Evolutionary conservation across 2,329 filamentous ascomycete species (phyloP).

Genomic region (Botrytis medusae): DNA sequence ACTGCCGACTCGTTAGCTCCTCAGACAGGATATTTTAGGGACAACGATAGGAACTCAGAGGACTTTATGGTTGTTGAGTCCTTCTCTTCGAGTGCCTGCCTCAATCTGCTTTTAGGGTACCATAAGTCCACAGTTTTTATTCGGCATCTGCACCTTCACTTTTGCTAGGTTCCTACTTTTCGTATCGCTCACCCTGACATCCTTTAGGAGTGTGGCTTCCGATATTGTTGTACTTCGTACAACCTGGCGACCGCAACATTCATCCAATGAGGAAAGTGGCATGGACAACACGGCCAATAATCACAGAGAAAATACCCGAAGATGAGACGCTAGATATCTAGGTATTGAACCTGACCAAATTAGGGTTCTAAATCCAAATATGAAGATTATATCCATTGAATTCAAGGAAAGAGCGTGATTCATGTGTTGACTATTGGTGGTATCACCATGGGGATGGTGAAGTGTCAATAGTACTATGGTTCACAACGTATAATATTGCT

Average conservation of each 20-base stretch:
- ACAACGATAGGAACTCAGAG: background rate
- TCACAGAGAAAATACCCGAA: background rate
- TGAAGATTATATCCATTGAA: fast-evolving
- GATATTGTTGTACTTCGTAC: background rate
- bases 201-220: background rate
- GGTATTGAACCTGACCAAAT: background rate
- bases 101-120: background rate
- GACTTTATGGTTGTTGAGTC: background rate
- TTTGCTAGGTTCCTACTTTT: background rate
- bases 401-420: background rate
- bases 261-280: background rate
- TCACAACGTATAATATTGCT: too few relatives aligned
- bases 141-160: background rate
- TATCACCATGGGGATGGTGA: too few relatives aligned
- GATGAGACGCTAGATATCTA: background rate
- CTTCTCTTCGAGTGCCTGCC: background rate
- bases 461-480: too few relatives aligned
- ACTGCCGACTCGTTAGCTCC: background rate
- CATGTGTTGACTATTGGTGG: background rate
- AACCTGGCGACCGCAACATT: background rate
- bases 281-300: background rate
- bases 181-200: background rate
- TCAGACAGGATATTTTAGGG: background rate
- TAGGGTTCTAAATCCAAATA: background rate
- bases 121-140: background rate